These are phyloP conservation scores for Leccinum pachyderme DNA, from an alignment of 1,284 basidiomycete species.

Conservation along the genomic window DNA sequence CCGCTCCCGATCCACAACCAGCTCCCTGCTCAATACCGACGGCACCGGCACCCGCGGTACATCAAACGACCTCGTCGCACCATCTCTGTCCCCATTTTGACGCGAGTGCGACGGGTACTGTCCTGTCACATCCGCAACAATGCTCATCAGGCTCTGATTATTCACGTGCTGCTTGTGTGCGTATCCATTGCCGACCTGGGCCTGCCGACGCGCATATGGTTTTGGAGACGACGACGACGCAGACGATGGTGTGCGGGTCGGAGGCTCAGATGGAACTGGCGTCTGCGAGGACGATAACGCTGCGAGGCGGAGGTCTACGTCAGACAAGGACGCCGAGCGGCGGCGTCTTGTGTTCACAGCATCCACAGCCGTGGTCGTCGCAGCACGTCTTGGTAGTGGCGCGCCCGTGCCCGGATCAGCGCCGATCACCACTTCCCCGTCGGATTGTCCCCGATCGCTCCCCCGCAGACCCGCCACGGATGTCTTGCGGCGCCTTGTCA, in stretches of 20 bases:
- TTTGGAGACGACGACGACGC: background rate
- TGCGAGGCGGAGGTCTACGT: no score
- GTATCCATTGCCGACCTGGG: background rate
- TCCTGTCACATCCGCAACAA: conserved; percentile 58
- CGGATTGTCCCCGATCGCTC: conserved; percentile 27
- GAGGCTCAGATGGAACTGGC: no score
- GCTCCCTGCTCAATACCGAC: conserved; percentile 22
- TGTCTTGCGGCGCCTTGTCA: conserved; percentile 13
- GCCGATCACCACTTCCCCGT: conserved; percentile 20
- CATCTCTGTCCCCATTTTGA: background rate
- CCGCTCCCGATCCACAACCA: background rate
- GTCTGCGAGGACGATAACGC: no score
- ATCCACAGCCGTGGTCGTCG: no score
- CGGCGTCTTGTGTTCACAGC: no score
- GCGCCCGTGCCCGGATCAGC: no score
- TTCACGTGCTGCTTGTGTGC: background rate
- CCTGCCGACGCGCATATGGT: background rate
- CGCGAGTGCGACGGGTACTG: no score
- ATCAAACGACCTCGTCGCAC: background rate
- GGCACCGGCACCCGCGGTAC: conserved; percentile 41
- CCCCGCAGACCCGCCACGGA: conserved; percentile 29
- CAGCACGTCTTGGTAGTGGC: background rate
- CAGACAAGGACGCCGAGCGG: no score
- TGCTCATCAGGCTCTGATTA: conserved; percentile 56
- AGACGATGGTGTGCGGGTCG: no score